phyloP scores from a whole-genome alignment of 768 basidiomycete species.

The Boletus fagicola region DNA sequence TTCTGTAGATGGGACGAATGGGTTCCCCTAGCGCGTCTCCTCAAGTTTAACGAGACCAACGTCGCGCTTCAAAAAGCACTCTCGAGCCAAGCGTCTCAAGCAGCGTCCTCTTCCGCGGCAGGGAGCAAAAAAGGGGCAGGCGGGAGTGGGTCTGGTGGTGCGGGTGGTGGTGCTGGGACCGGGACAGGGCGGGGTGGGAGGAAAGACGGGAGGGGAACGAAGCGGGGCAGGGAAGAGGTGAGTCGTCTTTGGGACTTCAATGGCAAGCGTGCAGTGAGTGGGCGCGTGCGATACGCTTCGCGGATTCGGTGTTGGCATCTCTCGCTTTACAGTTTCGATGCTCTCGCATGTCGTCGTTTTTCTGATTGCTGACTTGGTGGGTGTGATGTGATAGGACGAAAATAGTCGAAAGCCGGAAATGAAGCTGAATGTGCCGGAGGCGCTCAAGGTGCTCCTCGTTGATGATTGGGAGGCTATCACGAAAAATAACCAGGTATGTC shows the following conservation, averaged over 20 bases:
- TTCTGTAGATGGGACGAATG: constrained; percentile 39
- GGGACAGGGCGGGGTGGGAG: constrained; percentile 36
- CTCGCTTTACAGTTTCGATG: not conserved
- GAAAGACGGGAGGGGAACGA: constrained; percentile 68
- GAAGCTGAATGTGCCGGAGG: constrained; percentile 85
- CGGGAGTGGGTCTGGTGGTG: constrained; percentile 26
- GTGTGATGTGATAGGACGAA: constrained; percentile 56
- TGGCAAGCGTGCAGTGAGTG: not conserved
- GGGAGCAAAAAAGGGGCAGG: constrained; percentile 28
- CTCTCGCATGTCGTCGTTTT: not conserved
- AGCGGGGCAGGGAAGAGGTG: constrained; percentile 74
- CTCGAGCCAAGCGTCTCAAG: constrained; percentile 42
- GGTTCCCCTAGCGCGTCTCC: constrained; percentile 77
- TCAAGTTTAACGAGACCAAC: constrained; percentile 83
- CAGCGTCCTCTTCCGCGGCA: constrained; percentile 37
- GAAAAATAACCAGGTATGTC: constrained; percentile 81
- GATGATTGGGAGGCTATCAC: constrained; percentile 99
- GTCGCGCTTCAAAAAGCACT: constrained; percentile 75
- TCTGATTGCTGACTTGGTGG: not conserved
- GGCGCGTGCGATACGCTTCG: not conserved
- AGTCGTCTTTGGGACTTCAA: constrained; percentile 18
- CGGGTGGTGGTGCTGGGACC: constrained; percentile 23
- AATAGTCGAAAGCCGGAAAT: constrained; percentile 79
- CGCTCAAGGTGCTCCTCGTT: constrained; percentile 84
- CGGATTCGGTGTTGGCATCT: not conserved